Evolutionary conservation across 495 filamentous ascomycete species (phyloP), one percentile per base, ranked within the genome.

Genomic region (Daldinia childiae): DNA sequence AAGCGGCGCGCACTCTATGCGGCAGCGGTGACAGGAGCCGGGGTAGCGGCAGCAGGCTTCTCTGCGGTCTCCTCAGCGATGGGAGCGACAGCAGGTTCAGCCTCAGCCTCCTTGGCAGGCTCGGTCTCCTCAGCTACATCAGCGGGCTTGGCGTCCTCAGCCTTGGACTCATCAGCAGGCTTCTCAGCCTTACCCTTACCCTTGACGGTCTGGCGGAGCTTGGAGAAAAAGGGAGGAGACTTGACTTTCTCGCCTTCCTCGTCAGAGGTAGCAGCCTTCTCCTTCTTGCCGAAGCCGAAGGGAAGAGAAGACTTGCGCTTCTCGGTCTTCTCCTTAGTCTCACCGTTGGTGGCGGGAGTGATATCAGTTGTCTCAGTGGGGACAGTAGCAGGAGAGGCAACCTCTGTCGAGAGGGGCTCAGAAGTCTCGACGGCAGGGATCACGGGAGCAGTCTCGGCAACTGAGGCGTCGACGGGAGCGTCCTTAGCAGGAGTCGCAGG

Each of bases 221-320:
- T 86, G 74, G 85, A 86, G 82, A 87, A 87, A 71, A 80, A 82
- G 24, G 81, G 81, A 50, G 82, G 83, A 26, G 83, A 85, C 79
- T 82, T 80, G 72, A 84, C 81, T 80, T 87, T 85, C 81, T 85
- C 83, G 62, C 80, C 82, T 76, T 87, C 86, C 26, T 85, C 83
- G 15, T 83, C 84, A 19, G 80, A 78, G 43, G 80, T 74, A 27
- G 72, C 68, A 68, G 83, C 77, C 76, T 86, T 82, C 79, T 86
- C 83, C 80, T 85, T 86, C 79, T 82, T 77, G 58, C 74, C 82
- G 73, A 88, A 84, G 76, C 75, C 77, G 71, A 86, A 88, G 38
- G 86, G 86, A 0, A 87, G 77, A 3, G 83, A 83, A 69, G 84
- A 85, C 81, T 87, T 88, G 73, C 85, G 84, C 81, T 87, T 88